Evolutionary conservation across 371 early-diverging fungal genomes (phyloP).

Genomic region (Enteropsectra breve): DNA sequence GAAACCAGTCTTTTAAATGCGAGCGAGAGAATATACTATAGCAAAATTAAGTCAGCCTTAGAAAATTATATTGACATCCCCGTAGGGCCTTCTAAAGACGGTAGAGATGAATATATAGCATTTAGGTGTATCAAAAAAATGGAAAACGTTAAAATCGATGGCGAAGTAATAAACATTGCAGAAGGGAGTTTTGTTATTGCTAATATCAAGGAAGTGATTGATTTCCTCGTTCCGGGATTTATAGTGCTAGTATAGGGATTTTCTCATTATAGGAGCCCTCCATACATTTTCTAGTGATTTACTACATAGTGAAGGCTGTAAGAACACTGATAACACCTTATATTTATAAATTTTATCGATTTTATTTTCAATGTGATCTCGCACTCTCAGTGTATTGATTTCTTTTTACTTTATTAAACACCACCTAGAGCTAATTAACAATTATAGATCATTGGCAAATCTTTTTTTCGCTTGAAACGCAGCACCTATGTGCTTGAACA

Average conservation of each 20-base stretch:
- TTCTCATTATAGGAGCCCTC: background rate
- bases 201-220: conserved; percentile 30
- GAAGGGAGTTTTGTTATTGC: conserved; percentile 53
- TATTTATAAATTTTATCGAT: background rate
- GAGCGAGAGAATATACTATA: conserved; percentile 27
- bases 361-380: background rate
- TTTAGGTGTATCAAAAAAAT: conserved; percentile 36
- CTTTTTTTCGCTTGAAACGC: too few species aligned
- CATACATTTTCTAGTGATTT: background rate
- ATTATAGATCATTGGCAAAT: too few species aligned
- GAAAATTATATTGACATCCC: conserved; percentile 22
- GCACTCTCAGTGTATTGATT: background rate
- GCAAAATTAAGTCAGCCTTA: conserved; percentile 7
- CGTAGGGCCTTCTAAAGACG: background rate
- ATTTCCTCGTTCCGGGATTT: conserved; percentile 14
- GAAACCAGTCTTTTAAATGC: conserved; percentile 5
- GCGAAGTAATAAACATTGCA: conserved; percentile 35
- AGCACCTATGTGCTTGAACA: too few species aligned
- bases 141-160: conserved; percentile 40
- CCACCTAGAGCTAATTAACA: background rate
- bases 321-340: background rate
- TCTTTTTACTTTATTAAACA: background rate
- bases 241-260: conserved; percentile 30
- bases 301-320: background rate
- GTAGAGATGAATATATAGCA: conserved; percentile 47